Conservation (phyloP, 1,284 basidiomycete genomes). For the Takashimella tepidaria region DNA sequence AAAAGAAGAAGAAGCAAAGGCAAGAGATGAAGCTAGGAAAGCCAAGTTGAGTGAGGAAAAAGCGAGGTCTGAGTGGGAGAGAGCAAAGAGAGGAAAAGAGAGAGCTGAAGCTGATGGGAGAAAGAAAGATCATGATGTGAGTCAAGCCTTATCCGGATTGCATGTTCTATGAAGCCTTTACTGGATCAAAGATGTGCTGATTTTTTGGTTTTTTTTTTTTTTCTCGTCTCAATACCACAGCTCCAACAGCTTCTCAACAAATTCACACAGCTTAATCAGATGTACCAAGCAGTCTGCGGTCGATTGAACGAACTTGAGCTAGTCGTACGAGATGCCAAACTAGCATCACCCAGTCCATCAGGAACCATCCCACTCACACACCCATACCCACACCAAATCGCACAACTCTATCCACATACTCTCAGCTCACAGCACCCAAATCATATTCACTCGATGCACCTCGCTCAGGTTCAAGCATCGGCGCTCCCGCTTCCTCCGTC, state of each 20-base stretch:
- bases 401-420: too few species aligned
- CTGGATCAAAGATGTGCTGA: too few species aligned
- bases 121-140: constrained; percentile 37
- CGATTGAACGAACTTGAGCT: constrained; percentile 12
- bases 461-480: too few species aligned
- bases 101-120: constrained; percentile 23
- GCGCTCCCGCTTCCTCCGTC: not conserved
- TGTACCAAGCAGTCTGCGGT: constrained; percentile 14
- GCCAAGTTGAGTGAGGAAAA: constrained; percentile 27
- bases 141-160: too few species aligned
- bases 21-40: constrained; percentile 26
- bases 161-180: too few species aligned
- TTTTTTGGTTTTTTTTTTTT: too few species aligned
- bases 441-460: constrained; percentile 5
- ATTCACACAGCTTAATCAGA: constrained; percentile 17
- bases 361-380: not conserved
- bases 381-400: constrained; percentile 2
- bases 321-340: not conserved
- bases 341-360: not conserved
- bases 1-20: constrained; percentile 28
- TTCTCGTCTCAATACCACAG: too few species aligned
- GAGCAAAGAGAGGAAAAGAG: constrained; percentile 17
- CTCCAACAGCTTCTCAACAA: constrained; percentile 13
- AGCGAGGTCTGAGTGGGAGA: constrained; percentile 30
- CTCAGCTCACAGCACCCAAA: too few species aligned